A percentile compares a stretch with the other conserved stretches of the same genome.
These are phyloP conservation scores for Malus hybrid DNA, from an alignment of 331 rosid species.

Conservation along the genomic window DNA sequence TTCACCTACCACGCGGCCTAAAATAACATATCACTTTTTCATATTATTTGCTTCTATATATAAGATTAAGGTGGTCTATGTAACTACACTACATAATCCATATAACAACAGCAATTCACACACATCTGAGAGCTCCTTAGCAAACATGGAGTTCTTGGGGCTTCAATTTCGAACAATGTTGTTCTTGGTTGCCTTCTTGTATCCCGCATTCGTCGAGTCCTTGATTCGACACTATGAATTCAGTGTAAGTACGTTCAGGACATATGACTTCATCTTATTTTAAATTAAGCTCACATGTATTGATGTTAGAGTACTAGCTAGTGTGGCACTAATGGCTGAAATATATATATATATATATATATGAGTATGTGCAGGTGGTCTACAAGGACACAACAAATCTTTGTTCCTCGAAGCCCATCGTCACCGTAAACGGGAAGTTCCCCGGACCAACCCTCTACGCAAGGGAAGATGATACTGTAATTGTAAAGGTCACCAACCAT, in stretches of 20 bases:
- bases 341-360: not conserved
- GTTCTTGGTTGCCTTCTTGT: slow-evolving; percentile 31
- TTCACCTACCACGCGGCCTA: slow-evolving; percentile 37
- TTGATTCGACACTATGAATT: slow-evolving; percentile 52
- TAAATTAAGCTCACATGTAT: not conserved
- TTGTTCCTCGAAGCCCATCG: slow-evolving; percentile 50
- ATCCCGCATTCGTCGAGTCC: slow-evolving; percentile 32
- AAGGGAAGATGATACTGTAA: slow-evolving; percentile 60
- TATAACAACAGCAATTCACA: not conserved
- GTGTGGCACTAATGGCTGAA: not conserved
- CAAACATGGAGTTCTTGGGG: slow-evolving; percentile 37
- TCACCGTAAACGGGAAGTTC: slow-evolving; percentile 49
- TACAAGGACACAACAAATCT: slow-evolving; percentile 44
- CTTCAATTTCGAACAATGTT: slow-evolving; percentile 20
- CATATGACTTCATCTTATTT: not conserved
- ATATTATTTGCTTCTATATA: not conserved
- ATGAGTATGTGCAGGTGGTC: slow-evolving; percentile 38
- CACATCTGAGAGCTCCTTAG: not conserved
- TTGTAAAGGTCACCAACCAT: slow-evolving; percentile 61
- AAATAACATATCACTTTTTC: slow-evolving; percentile 42
- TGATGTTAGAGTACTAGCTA: too few species aligned
- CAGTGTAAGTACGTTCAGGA: not conserved
- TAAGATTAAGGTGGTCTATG: not conserved
- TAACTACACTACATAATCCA: too few species aligned
- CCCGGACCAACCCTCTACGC: slow-evolving; percentile 71